Evolutionary conservation across 805 yeast genomes (phyloP).

Genomic region (Hanseniaspora lindneri): DNA sequence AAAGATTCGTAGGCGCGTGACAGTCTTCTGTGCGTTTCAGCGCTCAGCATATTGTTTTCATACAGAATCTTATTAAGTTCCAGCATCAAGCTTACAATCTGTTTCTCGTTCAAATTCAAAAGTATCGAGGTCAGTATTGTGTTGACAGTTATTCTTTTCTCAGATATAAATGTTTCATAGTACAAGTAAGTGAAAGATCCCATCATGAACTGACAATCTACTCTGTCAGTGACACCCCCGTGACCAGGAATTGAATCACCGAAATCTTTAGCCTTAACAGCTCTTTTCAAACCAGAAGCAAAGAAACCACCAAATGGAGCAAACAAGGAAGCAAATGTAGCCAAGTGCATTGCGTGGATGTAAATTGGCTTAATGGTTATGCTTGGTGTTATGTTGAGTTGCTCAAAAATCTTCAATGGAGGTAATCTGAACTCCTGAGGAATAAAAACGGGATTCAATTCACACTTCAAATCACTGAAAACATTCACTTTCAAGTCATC

Average conservation of each 20-base stretch:
- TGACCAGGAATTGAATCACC: constrained; percentile 99
- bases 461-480: constrained; percentile 58
- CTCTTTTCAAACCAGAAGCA: constrained; percentile 93
- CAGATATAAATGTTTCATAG: constrained; percentile 80
- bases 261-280: constrained; percentile 91
- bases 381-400: constrained; percentile 34
- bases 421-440: constrained; percentile 73
- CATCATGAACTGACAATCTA: constrained; percentile 97
- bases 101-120: constrained; percentile 52
- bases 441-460: constrained; percentile 76
- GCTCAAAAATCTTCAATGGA: constrained; percentile 40
- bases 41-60: constrained; percentile 34
- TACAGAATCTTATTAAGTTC: constrained; percentile 34
- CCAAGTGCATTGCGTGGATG: constrained; percentile 72
- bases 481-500: constrained; percentile 46
- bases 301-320: constrained; percentile 99
- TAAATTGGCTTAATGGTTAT: constrained; percentile 73
- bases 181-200: constrained; percentile 88
- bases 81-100: constrained; percentile 50
- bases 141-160: constrained; percentile 59
- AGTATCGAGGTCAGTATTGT: constrained; percentile 64
- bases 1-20: constrained; percentile 22
- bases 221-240: constrained; percentile 94
- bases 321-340: constrained; percentile 89
- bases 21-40: constrained; percentile 29